Evolutionary conservation across 768 basidiomycete species (phyloP).

Genomic region (Termitomyces titanicus): DNA sequence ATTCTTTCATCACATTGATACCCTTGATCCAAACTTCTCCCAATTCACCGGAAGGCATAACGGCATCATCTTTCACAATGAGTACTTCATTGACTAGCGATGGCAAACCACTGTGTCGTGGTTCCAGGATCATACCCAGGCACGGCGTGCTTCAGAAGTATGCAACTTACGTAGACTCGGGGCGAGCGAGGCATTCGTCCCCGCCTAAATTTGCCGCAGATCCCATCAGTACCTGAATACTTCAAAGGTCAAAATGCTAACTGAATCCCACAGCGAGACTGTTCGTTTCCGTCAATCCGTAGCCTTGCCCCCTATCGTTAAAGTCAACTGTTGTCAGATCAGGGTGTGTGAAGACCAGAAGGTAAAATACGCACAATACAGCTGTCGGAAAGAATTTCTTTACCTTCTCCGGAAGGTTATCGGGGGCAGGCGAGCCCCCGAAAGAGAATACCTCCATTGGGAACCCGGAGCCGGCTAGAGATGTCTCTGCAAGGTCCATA

Average conservation of each 20-base stretch:
- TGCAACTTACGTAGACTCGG: conserved; percentile 38
- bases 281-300: conserved; percentile 53
- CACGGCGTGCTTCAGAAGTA: not conserved
- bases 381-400: conserved; percentile 32
- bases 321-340: not conserved
- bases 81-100: conserved; percentile 42
- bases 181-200: conserved; percentile 48
- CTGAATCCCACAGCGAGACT: conserved; percentile 36
- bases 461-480: conserved; percentile 30
- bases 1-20: conserved; percentile 49
- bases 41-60: conserved; percentile 23
- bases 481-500: conserved; percentile 42
- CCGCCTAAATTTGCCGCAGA: conserved; percentile 28
- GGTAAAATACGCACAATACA: conserved; percentile 4
- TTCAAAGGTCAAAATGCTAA: conserved; percentile 15
- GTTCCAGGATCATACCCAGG: not conserved
- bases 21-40: conserved; percentile 47
- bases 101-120: conserved; percentile 35
- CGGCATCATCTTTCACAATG: conserved; percentile 34
- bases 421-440: conserved; percentile 39
- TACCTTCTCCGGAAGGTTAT: conserved; percentile 29
- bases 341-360: conserved; percentile 5
- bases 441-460: conserved; percentile 36
- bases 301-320: conserved; percentile 33
- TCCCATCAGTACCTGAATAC: not conserved